A percentile compares a stretch with the other conserved stretches of the same genome.
These are phyloP conservation scores for Penicillium italicum DNA, from an alignment of 2,329 filamentous ascomycete genomes.

Conservation along the genomic window DNA sequence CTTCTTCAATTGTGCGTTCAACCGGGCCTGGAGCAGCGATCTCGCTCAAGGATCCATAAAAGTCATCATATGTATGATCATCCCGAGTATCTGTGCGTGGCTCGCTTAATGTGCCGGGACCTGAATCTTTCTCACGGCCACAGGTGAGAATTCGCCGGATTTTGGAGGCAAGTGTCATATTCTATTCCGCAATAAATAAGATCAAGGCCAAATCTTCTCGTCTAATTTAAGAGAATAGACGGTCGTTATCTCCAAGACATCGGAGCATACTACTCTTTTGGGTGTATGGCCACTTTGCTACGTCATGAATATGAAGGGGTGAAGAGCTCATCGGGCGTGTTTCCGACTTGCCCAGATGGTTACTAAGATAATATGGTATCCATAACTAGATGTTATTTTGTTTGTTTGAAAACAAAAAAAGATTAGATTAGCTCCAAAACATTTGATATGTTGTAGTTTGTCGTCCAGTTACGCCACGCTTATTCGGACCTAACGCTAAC, in stretches of 20 bases:
- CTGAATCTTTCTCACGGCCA: background rate
- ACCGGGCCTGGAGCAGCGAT: background rate
- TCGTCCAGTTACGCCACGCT: background rate
- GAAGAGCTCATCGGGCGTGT: background rate
- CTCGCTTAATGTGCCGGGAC: background rate
- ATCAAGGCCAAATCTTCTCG: background rate
- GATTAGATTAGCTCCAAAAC: background rate
- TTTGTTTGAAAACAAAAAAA: background rate
- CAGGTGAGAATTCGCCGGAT: background rate
- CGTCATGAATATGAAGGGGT: slow-evolving; percentile 3
- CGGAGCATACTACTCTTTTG: background rate
- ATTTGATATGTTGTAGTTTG: background rate
- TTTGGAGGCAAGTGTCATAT: background rate
- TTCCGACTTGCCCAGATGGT: background rate
- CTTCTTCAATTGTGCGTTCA: background rate
- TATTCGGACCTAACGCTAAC: background rate
- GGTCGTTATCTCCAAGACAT: background rate
- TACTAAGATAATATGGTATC: background rate
- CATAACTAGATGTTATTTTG: background rate
- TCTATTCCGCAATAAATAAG: background rate
- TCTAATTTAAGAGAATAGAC: background rate
- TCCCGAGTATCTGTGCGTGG: background rate
- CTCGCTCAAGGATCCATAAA: background rate
- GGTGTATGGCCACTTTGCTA: background rate
- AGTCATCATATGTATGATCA: background rate